Conservation (phyloP, 2,329 filamentous ascomycete genomes). For the Phialocephala sp. region DNA sequence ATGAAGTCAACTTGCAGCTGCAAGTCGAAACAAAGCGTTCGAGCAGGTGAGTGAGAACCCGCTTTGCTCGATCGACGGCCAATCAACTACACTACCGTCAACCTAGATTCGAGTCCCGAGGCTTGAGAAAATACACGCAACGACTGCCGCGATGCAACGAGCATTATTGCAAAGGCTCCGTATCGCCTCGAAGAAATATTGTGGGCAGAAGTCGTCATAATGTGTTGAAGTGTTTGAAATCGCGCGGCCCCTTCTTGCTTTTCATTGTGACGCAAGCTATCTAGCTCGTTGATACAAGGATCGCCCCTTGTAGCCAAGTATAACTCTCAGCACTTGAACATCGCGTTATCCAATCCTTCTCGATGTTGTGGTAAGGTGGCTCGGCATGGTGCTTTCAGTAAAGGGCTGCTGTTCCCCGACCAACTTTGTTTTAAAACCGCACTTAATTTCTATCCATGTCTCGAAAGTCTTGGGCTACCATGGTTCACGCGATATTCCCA, state of each 20-base stretch:
- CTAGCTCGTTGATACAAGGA: background rate
- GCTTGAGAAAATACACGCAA: background rate
- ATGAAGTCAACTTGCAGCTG: slow-evolving; percentile 8
- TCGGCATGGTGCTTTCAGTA: slow-evolving; percentile 7
- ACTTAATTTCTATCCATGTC: background rate
- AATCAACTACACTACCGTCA: background rate
- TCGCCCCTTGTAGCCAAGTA: background rate
- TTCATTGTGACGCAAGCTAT: background rate
- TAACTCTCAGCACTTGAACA: slow-evolving; percentile 1
- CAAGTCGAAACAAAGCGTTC: background rate
- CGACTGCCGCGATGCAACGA: background rate
- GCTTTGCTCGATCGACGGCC: background rate
- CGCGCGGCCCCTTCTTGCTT: slow-evolving; percentile 7
- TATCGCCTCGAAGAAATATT: background rate
- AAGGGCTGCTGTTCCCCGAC: slow-evolving; percentile 2
- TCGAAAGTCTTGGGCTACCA: background rate
- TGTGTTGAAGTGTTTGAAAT: slow-evolving; percentile 3
- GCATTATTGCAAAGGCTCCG: background rate
- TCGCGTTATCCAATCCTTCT: background rate
- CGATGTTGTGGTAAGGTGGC: background rate
- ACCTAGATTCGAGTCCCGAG: slow-evolving; percentile 2
- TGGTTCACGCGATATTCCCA: background rate
- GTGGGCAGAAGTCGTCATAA: background rate
- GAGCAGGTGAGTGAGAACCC: background rate
- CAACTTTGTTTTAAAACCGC: slow-evolving; percentile 6